Percentiles rank a stretch among this genome's conserved stretches.
Evolutionary conservation across 2,329 filamentous ascomycete genomes (phyloP).

Genomic region (Orbilia oligospora): DNA sequence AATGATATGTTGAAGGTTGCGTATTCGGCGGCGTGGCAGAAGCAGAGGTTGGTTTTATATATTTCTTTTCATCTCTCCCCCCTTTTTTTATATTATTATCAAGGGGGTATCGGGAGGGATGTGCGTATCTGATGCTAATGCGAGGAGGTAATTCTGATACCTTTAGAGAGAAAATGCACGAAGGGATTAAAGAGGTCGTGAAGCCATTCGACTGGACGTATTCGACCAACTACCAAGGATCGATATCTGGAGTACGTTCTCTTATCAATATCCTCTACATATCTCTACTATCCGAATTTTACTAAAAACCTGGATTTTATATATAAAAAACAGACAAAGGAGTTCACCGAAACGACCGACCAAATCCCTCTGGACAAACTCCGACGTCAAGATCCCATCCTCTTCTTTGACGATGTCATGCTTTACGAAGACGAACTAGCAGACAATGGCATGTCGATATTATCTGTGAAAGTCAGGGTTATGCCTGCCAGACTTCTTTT

Average conservation of each 20-base stretch:
- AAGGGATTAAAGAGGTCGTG: constrained; percentile 91
- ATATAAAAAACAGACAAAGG: constrained; percentile 23
- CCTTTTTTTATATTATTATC: no score
- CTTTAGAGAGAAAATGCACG: constrained; percentile 80
- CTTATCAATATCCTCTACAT: constrained; percentile 46
- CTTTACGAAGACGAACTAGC: constrained; percentile 98
- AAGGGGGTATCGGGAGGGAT: no score
- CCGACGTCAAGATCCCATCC: constrained; percentile 89
- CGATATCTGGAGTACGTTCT: constrained; percentile 68
- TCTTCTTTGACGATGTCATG: constrained; percentile 96
- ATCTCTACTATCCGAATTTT: not conserved
- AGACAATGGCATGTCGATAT: constrained; percentile 93
- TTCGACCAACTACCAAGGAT: constrained; percentile 87
- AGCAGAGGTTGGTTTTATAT: constrained; percentile 65
- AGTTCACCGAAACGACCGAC: constrained; percentile 63
- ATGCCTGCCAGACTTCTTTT: constrained; percentile 91
- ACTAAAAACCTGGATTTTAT: not conserved
- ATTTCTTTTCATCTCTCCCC: no score
- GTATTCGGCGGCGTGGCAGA: constrained; percentile 90
- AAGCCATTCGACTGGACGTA: constrained; percentile 99
- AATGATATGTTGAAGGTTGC: constrained; percentile 89
- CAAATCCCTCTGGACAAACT: constrained; percentile 88
- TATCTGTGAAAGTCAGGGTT: constrained; percentile 91
- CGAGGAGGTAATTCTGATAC: not conserved
- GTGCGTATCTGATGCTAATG: constrained; percentile 66